Evolutionary conservation across 352 stramenopile species (phyloP).

Genomic region (Globisporangium polare): DNA sequence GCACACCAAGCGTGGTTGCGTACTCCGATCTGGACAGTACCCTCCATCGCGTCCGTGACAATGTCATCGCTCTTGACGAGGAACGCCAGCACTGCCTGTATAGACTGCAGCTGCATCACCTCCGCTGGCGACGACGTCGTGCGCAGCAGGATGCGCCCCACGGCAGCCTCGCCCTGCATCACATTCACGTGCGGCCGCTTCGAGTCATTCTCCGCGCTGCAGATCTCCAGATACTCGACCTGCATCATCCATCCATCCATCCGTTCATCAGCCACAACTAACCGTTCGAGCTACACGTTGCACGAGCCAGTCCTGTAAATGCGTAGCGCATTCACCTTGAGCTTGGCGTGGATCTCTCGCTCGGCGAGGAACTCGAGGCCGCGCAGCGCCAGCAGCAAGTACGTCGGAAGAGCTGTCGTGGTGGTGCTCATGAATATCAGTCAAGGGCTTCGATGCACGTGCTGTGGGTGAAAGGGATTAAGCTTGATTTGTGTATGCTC

Average conservation of each 20-base stretch:
- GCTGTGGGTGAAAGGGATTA: neutral
- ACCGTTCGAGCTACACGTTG: neutral
- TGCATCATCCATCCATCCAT: conserved; percentile 18
- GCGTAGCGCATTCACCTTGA: conserved; percentile 31
- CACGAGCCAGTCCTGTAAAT: neutral
- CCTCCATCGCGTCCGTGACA: conserved; percentile 39
- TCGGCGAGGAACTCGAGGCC: conserved; percentile 67
- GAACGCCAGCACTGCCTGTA: conserved; percentile 59
- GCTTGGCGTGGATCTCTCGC: conserved; percentile 62
- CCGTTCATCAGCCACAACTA: too few relatives aligned
- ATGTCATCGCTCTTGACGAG: conserved; percentile 54
- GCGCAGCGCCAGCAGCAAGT: conserved; percentile 75
- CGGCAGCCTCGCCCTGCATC: conserved; percentile 67
- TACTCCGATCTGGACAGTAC: conserved; percentile 61
- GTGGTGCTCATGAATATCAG: neutral
- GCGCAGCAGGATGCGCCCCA: conserved; percentile 58
- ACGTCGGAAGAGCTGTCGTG: conserved; percentile 24
- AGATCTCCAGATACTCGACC: conserved; percentile 59
- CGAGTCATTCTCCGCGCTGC: conserved; percentile 59
- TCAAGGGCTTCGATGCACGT: too few relatives aligned
- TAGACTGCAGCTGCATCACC: conserved; percentile 49
- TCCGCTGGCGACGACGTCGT: conserved; percentile 46
- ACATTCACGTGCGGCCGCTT: conserved; percentile 54
- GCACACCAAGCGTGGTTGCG: conserved; percentile 10
- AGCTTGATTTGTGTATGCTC: neutral